These are phyloP conservation scores for Epithemia pelagica DNA, from an alignment of 108 stramenopile genomes.

Conservation along the genomic window DNA sequence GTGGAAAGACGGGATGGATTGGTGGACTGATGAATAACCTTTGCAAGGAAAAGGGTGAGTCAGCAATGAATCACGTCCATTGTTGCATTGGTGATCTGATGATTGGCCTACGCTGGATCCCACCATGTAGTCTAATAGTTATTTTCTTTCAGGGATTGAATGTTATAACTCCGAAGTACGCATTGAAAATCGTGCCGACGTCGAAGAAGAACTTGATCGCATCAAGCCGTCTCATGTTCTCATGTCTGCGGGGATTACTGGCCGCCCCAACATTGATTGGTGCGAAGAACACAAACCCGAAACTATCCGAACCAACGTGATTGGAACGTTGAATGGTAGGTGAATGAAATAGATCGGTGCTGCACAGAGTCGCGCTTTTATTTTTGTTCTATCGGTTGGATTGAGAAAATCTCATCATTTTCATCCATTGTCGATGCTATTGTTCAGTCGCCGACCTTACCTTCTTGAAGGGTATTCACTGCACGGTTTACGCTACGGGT, in stretches of 20 bases:
- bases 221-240: conserved; percentile 94
- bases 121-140: neutral
- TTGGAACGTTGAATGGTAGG: conserved; percentile 85
- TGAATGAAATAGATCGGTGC: too few species aligned
- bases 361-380: too few species aligned
- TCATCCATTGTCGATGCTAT: too few species aligned
- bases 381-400: too few species aligned
- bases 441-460: conserved; percentile 85
- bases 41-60: conserved; percentile 49
- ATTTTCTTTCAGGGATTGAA: conserved; percentile 43
- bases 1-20: conserved; percentile 99
- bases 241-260: conserved; percentile 98
- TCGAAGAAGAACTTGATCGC: conserved; percentile 84
- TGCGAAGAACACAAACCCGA: conserved; percentile 96
- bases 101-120: neutral
- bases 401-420: too few species aligned
- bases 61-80: neutral
- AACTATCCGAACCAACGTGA: conserved; percentile 95
- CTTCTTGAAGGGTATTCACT: conserved; percentile 83
- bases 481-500: conserved; percentile 97
- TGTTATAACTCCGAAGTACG: conserved; percentile 84
- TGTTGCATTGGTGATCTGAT: neutral
- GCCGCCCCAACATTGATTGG: conserved; percentile 99
- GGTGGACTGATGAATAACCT: conserved; percentile 86
- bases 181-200: conserved; percentile 87